These are phyloP conservation scores for Penstemon barbatus DNA, from an alignment of 257 asterid species.

Conservation along the genomic window DNA sequence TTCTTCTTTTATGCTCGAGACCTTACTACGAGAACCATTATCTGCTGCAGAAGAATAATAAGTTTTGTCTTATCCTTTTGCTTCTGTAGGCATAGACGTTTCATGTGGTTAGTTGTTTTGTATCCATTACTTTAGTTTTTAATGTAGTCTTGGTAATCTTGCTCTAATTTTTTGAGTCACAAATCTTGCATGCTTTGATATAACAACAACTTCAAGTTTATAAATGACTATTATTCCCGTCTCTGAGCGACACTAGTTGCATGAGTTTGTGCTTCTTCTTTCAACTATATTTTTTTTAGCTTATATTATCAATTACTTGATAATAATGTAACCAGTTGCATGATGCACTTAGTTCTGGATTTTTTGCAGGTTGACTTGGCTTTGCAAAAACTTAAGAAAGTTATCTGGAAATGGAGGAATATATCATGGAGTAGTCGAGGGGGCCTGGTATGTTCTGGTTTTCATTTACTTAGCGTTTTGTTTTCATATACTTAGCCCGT, in stretches of 20 bases:
- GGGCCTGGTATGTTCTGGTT: conserved; percentile 54
- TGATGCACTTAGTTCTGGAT: conserved; percentile 23
- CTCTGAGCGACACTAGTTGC: conserved; percentile 7
- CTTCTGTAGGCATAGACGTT: conserved; percentile 16
- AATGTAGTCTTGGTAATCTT: background rate
- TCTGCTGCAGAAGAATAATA: background rate
- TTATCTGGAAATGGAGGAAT: conserved; percentile 50
- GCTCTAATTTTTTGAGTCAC: conserved; percentile 2
- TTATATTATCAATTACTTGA: conserved; percentile 17
- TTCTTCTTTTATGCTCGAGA: background rate
- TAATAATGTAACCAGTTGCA: conserved; percentile 18
- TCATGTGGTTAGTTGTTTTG: background rate
- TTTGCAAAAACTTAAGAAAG: conserved; percentile 42
- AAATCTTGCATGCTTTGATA: conserved; percentile 15
- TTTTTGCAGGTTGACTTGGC: conserved; percentile 62
- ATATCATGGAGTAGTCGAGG: conserved; percentile 67
- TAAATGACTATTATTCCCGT: conserved; percentile 6
- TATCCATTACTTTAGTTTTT: background rate
- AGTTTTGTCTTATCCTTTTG: background rate
- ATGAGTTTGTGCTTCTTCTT: background rate
- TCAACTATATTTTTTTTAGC: conserved; percentile 10
- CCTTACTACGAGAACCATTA: background rate
- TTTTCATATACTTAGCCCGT: conserved; percentile 28
- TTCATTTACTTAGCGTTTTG: conserved; percentile 29
- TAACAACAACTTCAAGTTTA: conserved; percentile 9